Percentiles rank a stretch among this genome's conserved stretches.
These are phyloP conservation scores for Lecanosticta acicola DNA, from an alignment of 2,329 filamentous ascomycete genomes.

Conservation along the genomic window DNA sequence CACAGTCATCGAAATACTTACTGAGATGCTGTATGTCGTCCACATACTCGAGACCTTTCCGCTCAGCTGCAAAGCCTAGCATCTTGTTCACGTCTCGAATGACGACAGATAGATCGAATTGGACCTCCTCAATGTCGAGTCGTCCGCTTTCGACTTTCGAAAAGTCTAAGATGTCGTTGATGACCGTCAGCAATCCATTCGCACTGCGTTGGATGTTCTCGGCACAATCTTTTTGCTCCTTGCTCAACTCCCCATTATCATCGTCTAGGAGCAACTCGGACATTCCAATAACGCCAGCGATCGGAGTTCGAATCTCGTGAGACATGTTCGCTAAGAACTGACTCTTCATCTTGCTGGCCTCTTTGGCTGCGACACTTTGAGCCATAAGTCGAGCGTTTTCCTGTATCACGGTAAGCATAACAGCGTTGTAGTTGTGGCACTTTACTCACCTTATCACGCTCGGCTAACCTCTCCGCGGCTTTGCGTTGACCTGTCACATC, in stretches of 20 bases:
- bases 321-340: conserved; percentile 65
- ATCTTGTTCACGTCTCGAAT: conserved; percentile 78
- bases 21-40: conserved; percentile 59
- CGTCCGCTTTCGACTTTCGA: conserved; percentile 74
- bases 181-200: conserved; percentile 76
- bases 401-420: background rate
- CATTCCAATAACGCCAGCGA: conserved; percentile 77
- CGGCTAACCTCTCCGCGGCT: conserved; percentile 57
- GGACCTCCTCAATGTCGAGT: conserved; percentile 72
- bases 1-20: too few species aligned
- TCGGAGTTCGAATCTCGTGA: conserved; percentile 49
- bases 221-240: conserved; percentile 68
- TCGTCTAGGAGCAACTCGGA: conserved; percentile 67
- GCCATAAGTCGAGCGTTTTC: conserved; percentile 64
- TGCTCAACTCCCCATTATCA: conserved; percentile 46
- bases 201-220: conserved; percentile 75
- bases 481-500: conserved; percentile 69
- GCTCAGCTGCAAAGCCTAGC: conserved; percentile 76
- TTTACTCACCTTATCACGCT: conserved; percentile 53
- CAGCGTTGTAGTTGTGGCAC: too few species aligned
- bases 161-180: conserved; percentile 87
- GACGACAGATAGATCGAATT: conserved; percentile 68
- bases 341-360: conserved; percentile 73
- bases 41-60: conserved; percentile 69
- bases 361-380: conserved; percentile 72